Base-by-base conservation (phyloP, 805 yeast species). In the Zygotorulaspora danielsina region DNA sequence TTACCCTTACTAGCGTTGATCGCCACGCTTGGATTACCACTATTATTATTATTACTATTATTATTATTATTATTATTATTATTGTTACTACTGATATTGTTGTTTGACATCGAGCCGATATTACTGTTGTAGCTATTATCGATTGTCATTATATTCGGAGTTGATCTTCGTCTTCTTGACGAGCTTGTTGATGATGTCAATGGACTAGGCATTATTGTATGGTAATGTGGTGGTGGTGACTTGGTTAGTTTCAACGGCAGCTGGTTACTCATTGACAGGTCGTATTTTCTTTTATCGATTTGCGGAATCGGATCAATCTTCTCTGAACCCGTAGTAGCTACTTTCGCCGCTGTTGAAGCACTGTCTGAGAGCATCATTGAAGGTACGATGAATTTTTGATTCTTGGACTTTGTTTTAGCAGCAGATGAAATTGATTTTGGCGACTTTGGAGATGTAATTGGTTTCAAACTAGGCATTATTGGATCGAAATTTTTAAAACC, bases 301-400 rank as follows among this genome's bases (percentile, higher is more conserved):
- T 28, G 24, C 6, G 36, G 17, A 8, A 41, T 28, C 24, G 36
- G 25, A 22, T 44, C 45, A 11, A 41, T 31, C 34, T 44, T 44
- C 4, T 41, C 52, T 7, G 50, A 27, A 16, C 59, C 57, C 13
- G 51, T 50, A n/a, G 53, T 53, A 1, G 59, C 58, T 12, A 54
- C 42, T 34, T 49, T 54, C 1, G 61, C 58, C 6, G 55, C 53
- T 6, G 50, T 39, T 3, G 59, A 54, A 3, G 57, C 57, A 32
- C 45, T 52, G 6, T 56, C 59, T 5, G 53, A 46, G 13, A 56
- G 39, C 45, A 56, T 53, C 55, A 54, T 49, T 13, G 61, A 54
- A n/a, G 61, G 61, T 27, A 52, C 53, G 28, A 56, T 55, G 38
- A 54, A 56, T 35, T 41, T 37, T 21, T 41, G 46, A 13, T 38